phyloP scores from a whole-genome alignment of 306 rosid species.

The Vachellia pachyceras region DNA sequence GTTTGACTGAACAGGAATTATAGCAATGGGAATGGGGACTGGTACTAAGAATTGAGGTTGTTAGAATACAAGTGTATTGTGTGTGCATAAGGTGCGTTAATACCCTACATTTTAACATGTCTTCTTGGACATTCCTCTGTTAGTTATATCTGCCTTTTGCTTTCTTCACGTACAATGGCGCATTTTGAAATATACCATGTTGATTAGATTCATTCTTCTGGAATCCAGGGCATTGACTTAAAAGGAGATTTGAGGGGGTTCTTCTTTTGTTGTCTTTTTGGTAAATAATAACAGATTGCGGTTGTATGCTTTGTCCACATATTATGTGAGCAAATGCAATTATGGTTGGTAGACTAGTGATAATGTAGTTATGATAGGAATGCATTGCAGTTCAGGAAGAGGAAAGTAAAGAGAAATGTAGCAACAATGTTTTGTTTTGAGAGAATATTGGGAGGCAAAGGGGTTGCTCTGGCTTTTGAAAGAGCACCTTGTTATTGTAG shows the following conservation, averaged over 20 bases:
- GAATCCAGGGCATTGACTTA: conserved; percentile 35
- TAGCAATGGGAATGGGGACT: conserved; percentile 7
- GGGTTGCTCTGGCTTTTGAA: conserved; percentile 13
- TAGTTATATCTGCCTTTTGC: conserved; percentile 3
- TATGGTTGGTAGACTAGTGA: too few relatives aligned
- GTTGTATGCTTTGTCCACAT: too few relatives aligned
- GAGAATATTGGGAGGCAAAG: neutral
- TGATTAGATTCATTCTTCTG: conserved; percentile 36
- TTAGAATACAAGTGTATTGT: conserved; percentile 35
- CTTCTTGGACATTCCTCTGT: conserved; percentile 24
- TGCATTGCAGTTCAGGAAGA: conserved; percentile 5
- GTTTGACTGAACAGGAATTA: conserved; percentile 42
- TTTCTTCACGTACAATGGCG: conserved; percentile 8
- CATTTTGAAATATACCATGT: conserved; percentile 16
- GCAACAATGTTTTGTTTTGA: neutral
- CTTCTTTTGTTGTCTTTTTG: conserved; percentile 38
- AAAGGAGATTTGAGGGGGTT: conserved; percentile 26
- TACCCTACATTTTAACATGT: conserved; percentile 10
- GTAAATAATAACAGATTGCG: conserved; percentile 26
- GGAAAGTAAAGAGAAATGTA: neutral
- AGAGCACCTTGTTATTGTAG: conserved; percentile 5
- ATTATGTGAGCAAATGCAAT: too few relatives aligned
- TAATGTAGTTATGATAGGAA: conserved; percentile 35
- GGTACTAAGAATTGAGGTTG: conserved; percentile 33
- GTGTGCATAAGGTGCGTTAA: conserved; percentile 44